Base-by-base conservation (phyloP, 2,329 filamentous ascomycete species). In the Furcasterigmium sp. region DNA sequence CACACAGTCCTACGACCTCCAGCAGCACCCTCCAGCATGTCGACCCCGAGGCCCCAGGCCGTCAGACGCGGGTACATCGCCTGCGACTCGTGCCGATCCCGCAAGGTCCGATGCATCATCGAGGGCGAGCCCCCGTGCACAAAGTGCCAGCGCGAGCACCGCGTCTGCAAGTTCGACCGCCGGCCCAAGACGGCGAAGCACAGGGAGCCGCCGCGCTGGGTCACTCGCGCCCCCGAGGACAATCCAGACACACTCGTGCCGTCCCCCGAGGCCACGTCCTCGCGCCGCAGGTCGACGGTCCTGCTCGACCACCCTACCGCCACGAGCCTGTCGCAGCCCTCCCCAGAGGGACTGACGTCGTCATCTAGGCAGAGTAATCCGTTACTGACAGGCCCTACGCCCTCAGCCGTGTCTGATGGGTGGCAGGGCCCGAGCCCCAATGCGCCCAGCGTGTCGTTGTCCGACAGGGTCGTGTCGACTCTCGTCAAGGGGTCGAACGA, bases 71-170 rank as follows among this genome's bases (percentile, higher is more conserved):
- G 41, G 1, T 48, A 48, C 19, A 44, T 48, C 23, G 46, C 44
- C 11, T 48, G 46, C 39, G 46, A 44, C 41, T 44, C 44, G 21
- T 46, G 46, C 29, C 25, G 46, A 29, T 29, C 41, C 17, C 46
- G 46, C 10, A 48, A 48, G 26, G 44, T 44, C 10, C 26, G 46
- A 36, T 48, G 44, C n/a, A 42, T 46, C 21, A 29, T 48, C 29
- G 44, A 43, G n/a, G 46, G 39, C 23, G 37, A 48, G 13, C 46
- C 46, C 5, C 46, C 46, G 23, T 48, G 46, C 41, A 37, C 38
- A n/a, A 48, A 48, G 19, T 48, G 46, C 35, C 35, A 36, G 21
- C 32, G 46, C 18, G 46, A 48, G 15, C 46, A 48, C 26, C 46
- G 46, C 20, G 44, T 44, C n/a, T 48, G 46, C 26, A 26, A 38